These are phyloP conservation scores for Gymnopilus junonius DNA, from an alignment of 768 basidiomycete genomes.

Conservation along the genomic window DNA sequence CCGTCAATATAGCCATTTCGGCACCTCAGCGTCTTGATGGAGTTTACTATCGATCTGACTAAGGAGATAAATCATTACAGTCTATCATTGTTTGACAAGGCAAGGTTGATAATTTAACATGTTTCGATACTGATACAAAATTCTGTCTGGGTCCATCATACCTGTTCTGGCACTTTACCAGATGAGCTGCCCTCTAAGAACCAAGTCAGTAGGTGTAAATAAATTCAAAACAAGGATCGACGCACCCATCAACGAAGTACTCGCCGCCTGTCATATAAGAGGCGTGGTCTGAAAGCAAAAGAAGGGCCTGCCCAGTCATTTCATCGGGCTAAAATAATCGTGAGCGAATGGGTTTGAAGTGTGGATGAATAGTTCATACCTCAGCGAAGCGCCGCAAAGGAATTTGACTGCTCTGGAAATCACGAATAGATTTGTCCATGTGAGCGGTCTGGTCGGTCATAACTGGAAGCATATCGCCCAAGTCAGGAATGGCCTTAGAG, in stretches of 20 bases:
- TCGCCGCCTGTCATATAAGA: conserved; percentile 65
- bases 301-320: conserved; percentile 56
- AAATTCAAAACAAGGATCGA: not conserved
- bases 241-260: conserved; percentile 58
- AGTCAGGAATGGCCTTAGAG: not conserved
- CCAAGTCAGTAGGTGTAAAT: not conserved
- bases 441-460: conserved; percentile 60
- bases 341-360: not conserved
- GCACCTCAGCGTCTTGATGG: too few species aligned
- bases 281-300: conserved; percentile 54
- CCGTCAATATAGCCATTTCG: too few species aligned
- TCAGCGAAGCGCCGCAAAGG: conserved; percentile 63
- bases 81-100: too few species aligned
- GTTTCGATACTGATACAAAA: not conserved
- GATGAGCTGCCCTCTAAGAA: not conserved
- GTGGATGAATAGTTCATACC: conserved; percentile 29
- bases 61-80: too few species aligned
- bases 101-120: too few species aligned
- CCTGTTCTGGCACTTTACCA: not conserved
- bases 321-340: conserved; percentile 50
- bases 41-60: too few species aligned
- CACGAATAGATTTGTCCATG: conserved; percentile 53
- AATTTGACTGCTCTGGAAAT: conserved; percentile 52
- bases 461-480: conserved; percentile 35
- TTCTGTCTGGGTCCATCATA: not conserved